These are phyloP conservation scores for Ascochyta fabae DNA, from an alignment of 2,329 filamentous ascomycete genomes.

Conservation along the genomic window DNA sequence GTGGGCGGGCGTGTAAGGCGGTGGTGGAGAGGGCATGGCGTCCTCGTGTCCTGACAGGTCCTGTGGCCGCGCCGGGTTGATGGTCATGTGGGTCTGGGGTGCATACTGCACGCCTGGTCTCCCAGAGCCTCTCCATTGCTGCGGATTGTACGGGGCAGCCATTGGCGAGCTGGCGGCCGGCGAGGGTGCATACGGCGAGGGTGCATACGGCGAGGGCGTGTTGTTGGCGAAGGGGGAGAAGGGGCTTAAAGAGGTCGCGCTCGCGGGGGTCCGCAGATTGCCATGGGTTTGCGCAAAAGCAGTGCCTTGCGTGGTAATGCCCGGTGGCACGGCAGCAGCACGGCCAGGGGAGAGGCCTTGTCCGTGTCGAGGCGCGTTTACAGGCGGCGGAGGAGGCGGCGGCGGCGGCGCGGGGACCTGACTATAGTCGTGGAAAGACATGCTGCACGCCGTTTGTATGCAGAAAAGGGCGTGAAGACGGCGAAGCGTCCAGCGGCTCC, in stretches of 20 bases:
- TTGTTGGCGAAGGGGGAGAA: slow-evolving; percentile 46
- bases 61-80: slow-evolving; percentile 38
- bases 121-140: slow-evolving; percentile 55
- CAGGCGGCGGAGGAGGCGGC: slow-evolving; percentile 37
- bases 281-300: slow-evolving; percentile 49
- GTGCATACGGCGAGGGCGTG: slow-evolving; percentile 42
- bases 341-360: slow-evolving; percentile 14
- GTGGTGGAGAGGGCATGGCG: slow-evolving; percentile 58
- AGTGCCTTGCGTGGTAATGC: slow-evolving; percentile 47
- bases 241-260: slow-evolving; percentile 46
- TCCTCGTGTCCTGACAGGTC: slow-evolving; percentile 58
- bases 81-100: slow-evolving; percentile 41
- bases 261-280: slow-evolving; percentile 46
- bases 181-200: slow-evolving; percentile 43
- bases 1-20: slow-evolving; percentile 55
- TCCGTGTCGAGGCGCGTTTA: slow-evolving; percentile 33
- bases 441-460: slow-evolving; percentile 19
- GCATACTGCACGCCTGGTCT: slow-evolving; percentile 48
- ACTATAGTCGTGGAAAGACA: slow-evolving; percentile 33
- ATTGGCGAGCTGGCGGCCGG: slow-evolving; percentile 44
- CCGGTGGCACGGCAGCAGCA: slow-evolving; percentile 48
- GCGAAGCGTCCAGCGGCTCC: slow-evolving; percentile 45
- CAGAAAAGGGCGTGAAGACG: slow-evolving; percentile 27
- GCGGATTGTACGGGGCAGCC: slow-evolving; percentile 56
- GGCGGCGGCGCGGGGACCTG: slow-evolving; percentile 23